Percentiles rank a stretch among this genome's conserved stretches.
These are phyloP conservation scores for Silene conica DNA, from an alignment of 148 eudicot genomes.

Conservation along the genomic window DNA sequence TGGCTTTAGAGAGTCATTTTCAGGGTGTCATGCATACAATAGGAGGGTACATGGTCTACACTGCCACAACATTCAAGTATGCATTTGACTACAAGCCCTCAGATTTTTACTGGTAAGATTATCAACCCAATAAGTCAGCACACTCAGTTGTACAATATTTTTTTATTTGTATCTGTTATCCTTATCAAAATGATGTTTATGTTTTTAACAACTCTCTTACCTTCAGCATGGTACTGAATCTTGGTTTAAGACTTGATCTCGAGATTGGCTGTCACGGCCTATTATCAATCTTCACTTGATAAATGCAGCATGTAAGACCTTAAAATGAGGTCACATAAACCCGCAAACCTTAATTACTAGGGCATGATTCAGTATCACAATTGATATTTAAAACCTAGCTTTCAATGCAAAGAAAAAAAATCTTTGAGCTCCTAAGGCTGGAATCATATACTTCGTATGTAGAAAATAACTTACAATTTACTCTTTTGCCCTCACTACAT, in stretches of 20 bases:
- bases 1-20: no score
- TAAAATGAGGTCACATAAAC: no score
- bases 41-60: slow-evolving; percentile 98
- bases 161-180: not conserved
- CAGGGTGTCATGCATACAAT: slow-evolving; percentile 98
- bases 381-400: not conserved
- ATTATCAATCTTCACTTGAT: no score
- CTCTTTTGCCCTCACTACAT: slow-evolving; percentile 7
- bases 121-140: not conserved
- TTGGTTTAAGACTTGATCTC: no score
- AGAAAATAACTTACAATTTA: not conserved
- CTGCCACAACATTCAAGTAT: slow-evolving; percentile 95
- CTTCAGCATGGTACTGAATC: not conserved
- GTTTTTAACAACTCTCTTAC: not conserved
- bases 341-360: no score
- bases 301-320: no score
- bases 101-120: slow-evolving; percentile 81
- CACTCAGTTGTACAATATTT: not conserved
- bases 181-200: not conserved
- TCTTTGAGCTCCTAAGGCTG: not conserved
- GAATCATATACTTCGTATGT: not conserved
- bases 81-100: slow-evolving; percentile 96
- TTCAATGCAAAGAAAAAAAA: not conserved
- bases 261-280: no score
- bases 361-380: no score